These are phyloP conservation scores for Pittosporum tobira DNA, from an alignment of 129 eudicot genomes.

Conservation along the genomic window DNA sequence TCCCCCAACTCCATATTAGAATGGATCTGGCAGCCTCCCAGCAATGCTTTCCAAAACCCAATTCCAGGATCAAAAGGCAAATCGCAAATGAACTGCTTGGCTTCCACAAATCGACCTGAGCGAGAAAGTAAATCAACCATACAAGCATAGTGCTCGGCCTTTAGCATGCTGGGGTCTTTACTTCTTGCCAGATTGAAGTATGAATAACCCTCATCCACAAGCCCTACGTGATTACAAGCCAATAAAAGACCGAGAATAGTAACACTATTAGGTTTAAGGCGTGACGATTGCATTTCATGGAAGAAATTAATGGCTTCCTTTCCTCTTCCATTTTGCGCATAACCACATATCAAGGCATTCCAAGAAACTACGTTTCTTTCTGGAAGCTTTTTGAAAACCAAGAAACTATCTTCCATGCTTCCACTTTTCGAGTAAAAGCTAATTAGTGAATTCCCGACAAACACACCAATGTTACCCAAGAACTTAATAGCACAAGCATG, in stretches of 20 bases:
- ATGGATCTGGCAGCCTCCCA: constrained; percentile 34
- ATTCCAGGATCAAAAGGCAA: constrained; percentile 38
- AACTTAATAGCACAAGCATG: too few relatives aligned
- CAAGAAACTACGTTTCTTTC: too few relatives aligned
- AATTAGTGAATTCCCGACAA: constrained; percentile 22
- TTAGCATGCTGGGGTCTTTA: constrained; percentile 14
- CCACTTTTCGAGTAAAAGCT: too few relatives aligned
- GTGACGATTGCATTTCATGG: too few relatives aligned
- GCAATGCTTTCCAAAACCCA: constrained; percentile 33
- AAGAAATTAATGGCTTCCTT: constrained; percentile 16
- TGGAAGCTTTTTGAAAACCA: constrained; percentile 12
- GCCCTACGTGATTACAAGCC: too few relatives aligned
- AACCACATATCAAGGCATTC: too few relatives aligned
- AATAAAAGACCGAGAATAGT: constrained; percentile 24
- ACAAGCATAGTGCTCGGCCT: constrained; percentile 32
- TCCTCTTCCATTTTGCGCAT: constrained; percentile 27
- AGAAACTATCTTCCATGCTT: constrained; percentile 27
- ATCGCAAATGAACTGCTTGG: constrained; percentile 17
- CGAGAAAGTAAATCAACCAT: constrained; percentile 31
- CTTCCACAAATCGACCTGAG: constrained; percentile 22
- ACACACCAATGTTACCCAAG: constrained; percentile 18
- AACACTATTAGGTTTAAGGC: constrained; percentile 21
- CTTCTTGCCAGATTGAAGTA: constrained; percentile 16
- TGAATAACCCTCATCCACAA: constrained; percentile 18
- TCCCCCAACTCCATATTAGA: constrained; percentile 21